These are phyloP conservation scores for Botrytis medusae DNA, from an alignment of 2,329 filamentous ascomycete genomes.

Conservation along the genomic window DNA sequence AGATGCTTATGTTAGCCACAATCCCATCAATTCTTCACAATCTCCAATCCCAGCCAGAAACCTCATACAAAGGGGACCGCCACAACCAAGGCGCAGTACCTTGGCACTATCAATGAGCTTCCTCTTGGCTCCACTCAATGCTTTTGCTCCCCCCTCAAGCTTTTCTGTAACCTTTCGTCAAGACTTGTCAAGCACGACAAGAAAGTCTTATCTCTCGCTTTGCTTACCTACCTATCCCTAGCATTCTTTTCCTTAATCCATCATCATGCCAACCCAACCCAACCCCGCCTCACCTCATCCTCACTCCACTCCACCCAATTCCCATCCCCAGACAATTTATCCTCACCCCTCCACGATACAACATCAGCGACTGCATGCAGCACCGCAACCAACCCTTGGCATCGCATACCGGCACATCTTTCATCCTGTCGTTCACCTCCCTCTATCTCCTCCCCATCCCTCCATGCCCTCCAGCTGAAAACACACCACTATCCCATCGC, in stretches of 20 bases:
- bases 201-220: constrained; percentile 20
- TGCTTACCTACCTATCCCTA: neutral
- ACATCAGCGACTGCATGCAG: constrained; percentile 1
- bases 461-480: neutral
- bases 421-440: neutral
- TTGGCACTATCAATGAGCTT: constrained; percentile 9
- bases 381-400: constrained; percentile 3
- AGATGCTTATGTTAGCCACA: constrained; percentile 6
- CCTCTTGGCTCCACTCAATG: constrained; percentile 20
- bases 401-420: neutral
- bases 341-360: neutral
- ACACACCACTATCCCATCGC: neutral
- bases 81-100: constrained; percentile 16
- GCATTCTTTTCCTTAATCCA: neutral
- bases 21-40: neutral
- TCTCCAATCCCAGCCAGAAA: neutral
- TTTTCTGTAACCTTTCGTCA: neutral
- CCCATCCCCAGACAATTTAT: neutral
- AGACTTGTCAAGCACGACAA: neutral
- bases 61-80: constrained; percentile 6
- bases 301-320: neutral
- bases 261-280: neutral
- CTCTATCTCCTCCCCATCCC: neutral
- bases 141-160: neutral
- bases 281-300: neutral